phyloP scores from a whole-genome alignment of 1,284 basidiomycete genomes.

The Schizophyllum amplum region DNA sequence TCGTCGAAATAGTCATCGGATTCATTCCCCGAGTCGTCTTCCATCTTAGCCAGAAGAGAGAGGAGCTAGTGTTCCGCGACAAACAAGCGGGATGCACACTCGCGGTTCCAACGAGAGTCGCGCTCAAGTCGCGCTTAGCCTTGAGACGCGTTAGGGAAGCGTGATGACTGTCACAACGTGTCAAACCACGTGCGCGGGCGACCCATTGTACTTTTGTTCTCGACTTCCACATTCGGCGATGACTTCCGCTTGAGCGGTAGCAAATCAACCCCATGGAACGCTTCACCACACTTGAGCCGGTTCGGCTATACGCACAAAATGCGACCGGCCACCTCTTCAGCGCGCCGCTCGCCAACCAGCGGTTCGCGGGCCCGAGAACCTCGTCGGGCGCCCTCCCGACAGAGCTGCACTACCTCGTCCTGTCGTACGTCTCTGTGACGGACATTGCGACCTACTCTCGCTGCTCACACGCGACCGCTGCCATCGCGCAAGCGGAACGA shows the following conservation, averaged over 20 bases:
- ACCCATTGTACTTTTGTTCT: neutral
- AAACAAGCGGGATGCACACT: too few relatives aligned
- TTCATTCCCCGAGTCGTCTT: too few relatives aligned
- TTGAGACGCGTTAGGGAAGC: too few relatives aligned
- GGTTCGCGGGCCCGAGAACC: constrained; percentile 36
- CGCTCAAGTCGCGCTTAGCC: too few relatives aligned
- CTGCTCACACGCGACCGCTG: constrained; percentile 54
- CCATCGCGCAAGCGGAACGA: constrained; percentile 49
- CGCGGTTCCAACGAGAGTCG: too few relatives aligned
- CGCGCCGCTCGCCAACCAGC: constrained; percentile 17
- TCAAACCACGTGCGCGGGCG: neutral
- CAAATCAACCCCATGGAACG: constrained; percentile 53
- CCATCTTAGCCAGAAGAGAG: too few relatives aligned
- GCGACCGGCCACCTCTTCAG: constrained; percentile 12
- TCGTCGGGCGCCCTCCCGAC: constrained; percentile 61
- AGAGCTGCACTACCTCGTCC: constrained; percentile 66
- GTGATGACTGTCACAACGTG: too few relatives aligned
- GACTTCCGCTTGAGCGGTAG: neutral
- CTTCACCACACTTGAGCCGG: constrained; percentile 69
- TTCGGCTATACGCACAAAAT: constrained; percentile 48
- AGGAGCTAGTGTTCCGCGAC: too few relatives aligned
- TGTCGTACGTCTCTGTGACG: constrained; percentile 66
- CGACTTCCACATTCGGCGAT: neutral
- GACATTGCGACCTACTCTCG: constrained; percentile 73
- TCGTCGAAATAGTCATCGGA: too few relatives aligned